Percentiles rank a stretch among this genome's conserved stretches.
Conservation (phyloP, 805 yeast species). For the Metschnikowia picachoensis region DNA sequence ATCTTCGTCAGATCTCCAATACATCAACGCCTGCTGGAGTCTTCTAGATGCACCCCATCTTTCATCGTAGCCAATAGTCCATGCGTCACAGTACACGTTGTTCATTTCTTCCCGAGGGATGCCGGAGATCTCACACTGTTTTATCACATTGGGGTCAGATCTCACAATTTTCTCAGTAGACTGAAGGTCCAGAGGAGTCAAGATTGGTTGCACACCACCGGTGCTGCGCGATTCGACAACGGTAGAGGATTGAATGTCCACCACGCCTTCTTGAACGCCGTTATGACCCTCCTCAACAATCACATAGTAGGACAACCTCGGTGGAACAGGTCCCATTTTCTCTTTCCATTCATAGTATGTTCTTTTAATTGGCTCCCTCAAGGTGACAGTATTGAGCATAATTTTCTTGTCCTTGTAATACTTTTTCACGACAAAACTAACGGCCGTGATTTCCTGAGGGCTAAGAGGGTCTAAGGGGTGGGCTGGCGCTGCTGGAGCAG, state of each 20-base stretch:
- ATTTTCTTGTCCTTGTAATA: conserved; percentile 44
- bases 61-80: conserved; percentile 70
- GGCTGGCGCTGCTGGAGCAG: conserved; percentile 52
- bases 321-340: conserved; percentile 55
- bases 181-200: conserved; percentile 65
- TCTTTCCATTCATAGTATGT: conserved; percentile 66
- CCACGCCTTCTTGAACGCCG: conserved; percentile 70
- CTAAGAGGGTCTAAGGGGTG: conserved; percentile 75
- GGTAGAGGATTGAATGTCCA: conserved; percentile 48
- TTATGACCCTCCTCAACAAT: conserved; percentile 52
- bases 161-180: conserved; percentile 63
- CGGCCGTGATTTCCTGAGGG: conserved; percentile 57
- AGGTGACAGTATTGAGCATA: conserved; percentile 63
- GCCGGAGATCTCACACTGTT: conserved; percentile 69
- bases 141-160: conserved; percentile 65
- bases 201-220: conserved; percentile 69
- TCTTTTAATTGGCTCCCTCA: conserved; percentile 66
- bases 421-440: conserved; percentile 48
- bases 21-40: conserved; percentile 77
- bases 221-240: conserved; percentile 46
- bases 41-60: conserved; percentile 76
- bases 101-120: conserved; percentile 60
- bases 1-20: conserved; percentile 71
- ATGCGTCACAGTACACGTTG: conserved; percentile 60
- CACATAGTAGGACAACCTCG: conserved; percentile 65